Conservation (phyloP, 495 filamentous ascomycete genomes). For the Hypoxylon intermedium region DNA sequence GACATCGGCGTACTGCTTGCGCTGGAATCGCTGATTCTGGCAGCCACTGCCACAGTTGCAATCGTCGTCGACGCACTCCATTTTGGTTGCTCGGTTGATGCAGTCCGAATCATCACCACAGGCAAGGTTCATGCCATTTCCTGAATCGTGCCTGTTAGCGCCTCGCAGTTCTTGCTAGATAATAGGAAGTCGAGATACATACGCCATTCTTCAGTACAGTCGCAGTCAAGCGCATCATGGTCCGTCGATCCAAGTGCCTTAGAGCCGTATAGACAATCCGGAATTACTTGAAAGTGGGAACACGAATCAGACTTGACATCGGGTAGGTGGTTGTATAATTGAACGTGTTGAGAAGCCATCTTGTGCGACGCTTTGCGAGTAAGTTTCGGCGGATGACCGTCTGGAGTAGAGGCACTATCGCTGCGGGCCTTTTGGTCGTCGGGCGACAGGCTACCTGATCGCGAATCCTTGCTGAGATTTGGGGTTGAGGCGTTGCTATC, state of each 20-base stretch:
- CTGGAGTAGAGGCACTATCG: conserved; percentile 52
- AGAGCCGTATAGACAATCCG: conserved; percentile 83
- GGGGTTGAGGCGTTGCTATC: conserved; percentile 46
- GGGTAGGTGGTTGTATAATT: conserved; percentile 71
- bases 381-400: conserved; percentile 69
- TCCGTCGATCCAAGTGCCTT: conserved; percentile 90
- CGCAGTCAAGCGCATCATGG: conserved; percentile 89
- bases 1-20: conserved; percentile 85
- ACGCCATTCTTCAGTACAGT: conserved; percentile 97
- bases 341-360: conserved; percentile 62
- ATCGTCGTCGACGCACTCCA: conserved; percentile 85
- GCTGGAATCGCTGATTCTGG: conserved; percentile 95
- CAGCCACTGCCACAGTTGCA: conserved; percentile 88
- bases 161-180: conserved; percentile 23
- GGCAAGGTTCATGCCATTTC: conserved; percentile 75
- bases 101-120: conserved; percentile 98
- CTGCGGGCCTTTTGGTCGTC: conserved; percentile 52
- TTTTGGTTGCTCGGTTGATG: conserved; percentile 97
- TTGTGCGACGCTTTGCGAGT: conserved; percentile 79
- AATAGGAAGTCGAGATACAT: conserved; percentile 55
- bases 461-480: conserved; percentile 51
- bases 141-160: conserved; percentile 56
- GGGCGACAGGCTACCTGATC: conserved; percentile 50
- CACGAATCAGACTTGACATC: conserved; percentile 79
- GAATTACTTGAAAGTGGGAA: conserved; percentile 78